Evolutionary conservation across 176 grass and related monocot species (phyloP), one percentile per base, ranked within the genome.

Genomic region (Musa beccarii): DNA sequence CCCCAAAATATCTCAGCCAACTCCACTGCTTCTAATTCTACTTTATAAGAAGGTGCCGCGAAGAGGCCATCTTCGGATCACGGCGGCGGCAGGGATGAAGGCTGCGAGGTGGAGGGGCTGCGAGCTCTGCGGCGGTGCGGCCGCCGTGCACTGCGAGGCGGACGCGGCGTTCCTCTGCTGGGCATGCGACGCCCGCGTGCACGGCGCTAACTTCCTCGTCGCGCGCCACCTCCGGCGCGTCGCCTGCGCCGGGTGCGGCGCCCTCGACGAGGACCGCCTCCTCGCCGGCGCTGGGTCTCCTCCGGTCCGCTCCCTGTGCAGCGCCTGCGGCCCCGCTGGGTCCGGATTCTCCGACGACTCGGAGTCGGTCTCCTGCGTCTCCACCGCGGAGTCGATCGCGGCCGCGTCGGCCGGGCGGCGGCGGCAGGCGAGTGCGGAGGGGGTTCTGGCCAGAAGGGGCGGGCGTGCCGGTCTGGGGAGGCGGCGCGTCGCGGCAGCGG

Each of bases 131-230:
- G 55, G 52, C 15, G 73, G 25, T 11, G 53, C 16, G 25, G 54
- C 54, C 25, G 73, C 73, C 73, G 73, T 75, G 16, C 55, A 61
- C 73, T 75, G 73, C 54, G 73, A 75, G 54, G 73, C 73, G 54
- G 73, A 75, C 54, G 73, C 73, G 8, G 73, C 73, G 26, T 53
- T 55, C 55, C 73, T 75, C 9, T 75, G 73, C 73, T 75, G 73
- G 73, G 26, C 54, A 53, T 75, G 73, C 73, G 73, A 75, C 54
- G 54, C 73, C 15, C 26, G 28, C 73, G 73, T 75, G 16, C 73
- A 75, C 73, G 73, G 73, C 54, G 73, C 73, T 4, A 75, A 75
- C 54, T 75, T 75, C 26, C 73, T 75, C 3, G 73, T 75, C 13
- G 73, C 73, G 54, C 73, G 73, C 73, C 73, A 75, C 54, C 54